Evolutionary conservation across 148 eudicot species (phyloP), one percentile per base, ranked within the genome.

Genomic region (Camellia lanceoleosa): DNA sequence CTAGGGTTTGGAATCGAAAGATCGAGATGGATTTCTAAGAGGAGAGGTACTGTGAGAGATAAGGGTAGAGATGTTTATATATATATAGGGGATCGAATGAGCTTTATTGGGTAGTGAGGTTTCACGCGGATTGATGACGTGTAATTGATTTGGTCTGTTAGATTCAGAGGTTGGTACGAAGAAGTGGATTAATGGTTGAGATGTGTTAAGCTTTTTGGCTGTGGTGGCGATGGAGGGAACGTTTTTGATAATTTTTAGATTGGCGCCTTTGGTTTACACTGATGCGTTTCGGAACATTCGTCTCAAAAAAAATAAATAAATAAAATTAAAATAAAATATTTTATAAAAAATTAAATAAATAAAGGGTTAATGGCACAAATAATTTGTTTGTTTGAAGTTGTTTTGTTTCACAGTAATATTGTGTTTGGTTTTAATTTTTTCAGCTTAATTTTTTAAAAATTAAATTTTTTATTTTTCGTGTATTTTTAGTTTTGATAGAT

Each of bases 81-180:
- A 23, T 73, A 56, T 73, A 55, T 7, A 38, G 20, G 20, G 23
- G 6, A n/a, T 47, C 56, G 63, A 56, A 46, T 12, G 5, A 1
- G 2, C 56, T 6, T 73, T 38, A 73, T 73, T 56, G 76, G 76
- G 12, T 63, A 54, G 4, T 8, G 20, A 55, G 20, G 76, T 56
- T 56, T 73, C 49, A 55, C 63, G 76, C 47, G 63, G 76, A 73
- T 73, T 63, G 14, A 46, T 55, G 76, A 55, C 76, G 54, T 73
- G 76, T 23, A 5, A 4, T 3, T 8, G 18, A 14, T 55, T 2
- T 38, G 19, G 11, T 3, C 14, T 63, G 76, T 56, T 73, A 47
- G 63, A 73, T 73, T 73, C 3, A 23, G 47, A 3, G 10, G 43
- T 46, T 49, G 13, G 55, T 18, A 8, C 5, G 38, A 70, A 70